Conservation (phyloP, 306 rosid genomes). For the Mucuna pruriens region DNA sequence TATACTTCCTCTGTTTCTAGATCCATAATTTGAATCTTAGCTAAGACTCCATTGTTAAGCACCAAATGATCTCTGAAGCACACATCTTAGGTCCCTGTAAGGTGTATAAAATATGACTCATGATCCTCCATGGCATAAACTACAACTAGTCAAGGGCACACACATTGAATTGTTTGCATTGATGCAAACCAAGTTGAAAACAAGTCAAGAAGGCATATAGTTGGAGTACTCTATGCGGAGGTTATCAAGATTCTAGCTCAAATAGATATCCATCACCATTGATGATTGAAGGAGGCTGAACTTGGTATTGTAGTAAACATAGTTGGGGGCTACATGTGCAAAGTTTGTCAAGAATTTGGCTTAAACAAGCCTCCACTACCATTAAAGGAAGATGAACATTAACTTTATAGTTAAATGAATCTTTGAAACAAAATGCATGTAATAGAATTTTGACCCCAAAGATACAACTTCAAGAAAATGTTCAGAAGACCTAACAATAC, state of each 20-base stretch:
- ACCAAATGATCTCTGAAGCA: too few species aligned
- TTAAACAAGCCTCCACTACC: neutral
- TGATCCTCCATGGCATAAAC: neutral
- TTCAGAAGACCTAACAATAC: neutral
- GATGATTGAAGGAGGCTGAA: neutral
- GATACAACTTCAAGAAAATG: constrained; percentile 13
- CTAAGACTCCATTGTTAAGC: too few species aligned
- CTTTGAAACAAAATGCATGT: neutral
- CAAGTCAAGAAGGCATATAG: neutral
- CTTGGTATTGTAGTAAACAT: neutral
- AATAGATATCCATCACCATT: neutral
- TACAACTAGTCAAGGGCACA: neutral
- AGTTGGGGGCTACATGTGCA: neutral
- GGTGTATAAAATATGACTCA: too few species aligned
- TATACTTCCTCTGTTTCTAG: too few species aligned
- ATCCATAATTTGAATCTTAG: too few species aligned
- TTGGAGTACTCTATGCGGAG: neutral
- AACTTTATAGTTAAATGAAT: neutral
- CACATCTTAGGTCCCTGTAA: too few species aligned
- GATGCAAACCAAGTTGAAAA: neutral
- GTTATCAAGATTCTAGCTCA: neutral
- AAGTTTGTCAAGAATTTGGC: neutral
- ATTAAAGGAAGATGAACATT: neutral
- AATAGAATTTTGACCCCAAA: neutral
- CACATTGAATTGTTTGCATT: neutral